These are phyloP conservation scores for Solanum hybrid DNA, from an alignment of 305 asterid genomes.

Conservation along the genomic window DNA sequence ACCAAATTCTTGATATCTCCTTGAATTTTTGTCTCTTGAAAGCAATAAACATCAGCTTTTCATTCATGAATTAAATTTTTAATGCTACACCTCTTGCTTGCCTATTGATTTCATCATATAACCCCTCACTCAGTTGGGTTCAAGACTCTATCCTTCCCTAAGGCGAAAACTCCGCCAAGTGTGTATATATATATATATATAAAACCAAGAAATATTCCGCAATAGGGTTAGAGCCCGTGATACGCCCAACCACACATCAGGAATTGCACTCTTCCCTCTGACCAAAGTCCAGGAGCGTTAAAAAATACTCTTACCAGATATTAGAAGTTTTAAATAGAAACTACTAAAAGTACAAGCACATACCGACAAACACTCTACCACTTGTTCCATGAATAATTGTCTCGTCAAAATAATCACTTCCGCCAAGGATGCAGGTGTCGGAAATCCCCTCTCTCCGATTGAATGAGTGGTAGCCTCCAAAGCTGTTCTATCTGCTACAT, in stretches of 20 bases:
- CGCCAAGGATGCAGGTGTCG: slow-evolving; percentile 74
- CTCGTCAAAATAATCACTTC: slow-evolving; percentile 58
- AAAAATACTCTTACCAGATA: not conserved
- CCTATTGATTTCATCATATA: not conserved
- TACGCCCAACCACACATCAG: not conserved
- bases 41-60: not conserved
- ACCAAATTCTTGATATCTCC: not conserved
- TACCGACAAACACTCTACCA: slow-evolving; percentile 68
- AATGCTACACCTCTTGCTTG: not conserved
- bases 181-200: not conserved
- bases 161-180: not conserved
- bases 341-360: slow-evolving; percentile 20
- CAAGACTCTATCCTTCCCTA: not conserved
- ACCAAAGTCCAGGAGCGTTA: not conserved
- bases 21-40: not conserved
- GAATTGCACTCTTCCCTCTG: not conserved
- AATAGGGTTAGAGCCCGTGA: not conserved
- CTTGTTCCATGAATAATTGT: slow-evolving; percentile 52
- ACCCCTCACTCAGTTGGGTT: not conserved
- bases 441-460: slow-evolving; percentile 48
- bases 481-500: slow-evolving; percentile 31
- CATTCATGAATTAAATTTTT: not conserved
- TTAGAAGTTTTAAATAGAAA: not conserved
- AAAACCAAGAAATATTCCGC: not conserved
- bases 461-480: slow-evolving; percentile 26